phyloP scores from a whole-genome alignment of 2,329 filamentous ascomycete genomes.

The Aureobasidium pullulans region DNA sequence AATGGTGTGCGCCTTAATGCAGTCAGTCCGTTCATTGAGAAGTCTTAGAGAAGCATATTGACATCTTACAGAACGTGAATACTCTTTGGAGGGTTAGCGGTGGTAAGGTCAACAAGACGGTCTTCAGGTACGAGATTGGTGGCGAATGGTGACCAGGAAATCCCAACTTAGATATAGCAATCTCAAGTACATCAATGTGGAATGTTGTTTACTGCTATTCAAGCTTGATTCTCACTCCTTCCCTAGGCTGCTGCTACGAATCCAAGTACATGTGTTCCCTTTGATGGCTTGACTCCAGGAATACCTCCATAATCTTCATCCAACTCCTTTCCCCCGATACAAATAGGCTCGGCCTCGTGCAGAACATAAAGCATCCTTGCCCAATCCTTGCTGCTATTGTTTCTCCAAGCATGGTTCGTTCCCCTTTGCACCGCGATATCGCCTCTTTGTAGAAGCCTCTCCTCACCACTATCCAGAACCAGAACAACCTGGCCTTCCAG shows the following conservation, averaged over 20 bases:
- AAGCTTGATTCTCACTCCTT: not conserved
- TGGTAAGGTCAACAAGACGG: not conserved
- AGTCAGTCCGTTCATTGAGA: too few relatives aligned
- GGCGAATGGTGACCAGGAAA: not conserved
- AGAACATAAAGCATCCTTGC: conserved; percentile 19
- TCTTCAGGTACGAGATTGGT: not conserved
- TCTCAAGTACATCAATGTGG: not conserved
- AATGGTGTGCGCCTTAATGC: too few relatives aligned
- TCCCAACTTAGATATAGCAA: not conserved
- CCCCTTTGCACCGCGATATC: conserved; percentile 28
- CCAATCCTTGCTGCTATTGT: conserved; percentile 17
- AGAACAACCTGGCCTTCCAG: conserved; percentile 32
- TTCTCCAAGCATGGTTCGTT: conserved; percentile 21
- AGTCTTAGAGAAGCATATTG: too few relatives aligned
- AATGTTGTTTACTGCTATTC: not conserved
- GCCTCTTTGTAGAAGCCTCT: conserved; percentile 26
- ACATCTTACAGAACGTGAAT: not conserved
- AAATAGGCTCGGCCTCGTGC: conserved; percentile 1
- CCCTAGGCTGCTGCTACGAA: not conserved
- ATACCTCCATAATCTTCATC: conserved; percentile 11
- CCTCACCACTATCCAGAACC: conserved; percentile 28
- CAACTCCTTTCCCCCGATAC: conserved; percentile 10
- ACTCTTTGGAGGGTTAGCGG: not conserved
- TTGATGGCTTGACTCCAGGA: not conserved
- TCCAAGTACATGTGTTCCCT: not conserved